Conservation (phyloP, 805 yeast genomes). For the Nakazawaea ernobii region DNA sequence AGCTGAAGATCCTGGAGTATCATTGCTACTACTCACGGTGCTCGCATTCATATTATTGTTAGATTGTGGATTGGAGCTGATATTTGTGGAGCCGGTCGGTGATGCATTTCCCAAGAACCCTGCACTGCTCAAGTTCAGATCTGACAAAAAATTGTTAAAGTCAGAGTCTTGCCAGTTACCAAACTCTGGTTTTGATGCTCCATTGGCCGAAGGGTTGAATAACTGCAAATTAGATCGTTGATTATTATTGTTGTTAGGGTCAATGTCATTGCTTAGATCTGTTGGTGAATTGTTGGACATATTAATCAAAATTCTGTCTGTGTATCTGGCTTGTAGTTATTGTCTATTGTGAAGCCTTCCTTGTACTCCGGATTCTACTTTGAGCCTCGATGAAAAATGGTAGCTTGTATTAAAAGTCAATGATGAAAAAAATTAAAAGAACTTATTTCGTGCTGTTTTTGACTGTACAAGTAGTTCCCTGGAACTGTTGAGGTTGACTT, state of each 20-base stretch:
- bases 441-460: too few relatives aligned
- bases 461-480: too few relatives aligned
- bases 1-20: background rate
- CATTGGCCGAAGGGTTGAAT: background rate
- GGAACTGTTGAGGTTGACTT: too few relatives aligned
- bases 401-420: too few relatives aligned
- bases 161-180: constrained; percentile 11
- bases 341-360: too few relatives aligned
- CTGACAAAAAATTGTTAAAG: constrained; percentile 6
- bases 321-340: too few relatives aligned
- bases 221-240: background rate
- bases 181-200: background rate
- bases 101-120: background rate
- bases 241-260: background rate
- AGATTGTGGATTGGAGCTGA: background rate
- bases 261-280: constrained; percentile 1
- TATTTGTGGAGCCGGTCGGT: background rate
- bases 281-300: constrained; percentile 5
- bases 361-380: too few relatives aligned
- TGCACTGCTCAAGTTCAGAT: background rate
- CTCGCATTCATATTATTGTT: background rate
- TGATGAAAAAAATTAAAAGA: too few relatives aligned
- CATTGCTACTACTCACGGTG: background rate
- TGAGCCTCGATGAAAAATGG: too few relatives aligned
- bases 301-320: background rate